Base-by-base conservation (phyloP, 1,284 basidiomycete genomes). In the Malassezia caprae region DNA sequence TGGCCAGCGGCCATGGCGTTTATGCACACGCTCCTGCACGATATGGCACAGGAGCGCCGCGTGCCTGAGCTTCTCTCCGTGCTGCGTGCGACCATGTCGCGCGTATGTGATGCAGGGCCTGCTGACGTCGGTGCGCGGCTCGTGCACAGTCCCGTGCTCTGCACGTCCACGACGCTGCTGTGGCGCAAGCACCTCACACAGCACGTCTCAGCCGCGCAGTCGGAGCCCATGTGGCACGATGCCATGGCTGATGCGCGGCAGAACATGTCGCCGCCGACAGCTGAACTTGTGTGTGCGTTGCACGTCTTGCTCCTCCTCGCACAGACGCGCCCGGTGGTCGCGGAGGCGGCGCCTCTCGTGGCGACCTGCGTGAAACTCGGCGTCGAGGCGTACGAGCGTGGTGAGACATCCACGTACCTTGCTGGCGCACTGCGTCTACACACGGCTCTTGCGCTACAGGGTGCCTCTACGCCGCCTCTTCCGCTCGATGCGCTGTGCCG, bases 71-170 rank as follows among this genome's bases (percentile, higher is more conserved):
- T 50, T 1, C 10, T 41, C 5, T 39, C 37, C 7, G n/a, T 21
- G 6, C 37, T 39, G n/a, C 37, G 19, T 19, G 37, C 37, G 7
- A 39, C 37, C 4, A 39, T 39, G 17, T 12, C n/a, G 8, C 37
- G 19, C 10, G 37, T 21, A 8, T 39, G 37, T 21, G 37, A 39
- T 39, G 19, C 37, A 15, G n/a, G 12, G 8, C 19, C 19, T 3
- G 37, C 21, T 2, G 37, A 39, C 8, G 37, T 21, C 4, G 37
- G 37, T 5, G 19, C 37, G 8, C 32, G 34, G 21, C 35, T 48
- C 23, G 34, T 35, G 23, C 32, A 35, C 27, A 50, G 48, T n/a
- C 48, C 48, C 11, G 12, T 40, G 23, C 28, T 50, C 26, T 50
- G 39, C 10, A 24, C 26, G 13, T 10, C 27, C 37, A 39, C 37